Evolutionary conservation across 345 rosid species (phyloP).

Genomic region (Gossypium bickii): DNA sequence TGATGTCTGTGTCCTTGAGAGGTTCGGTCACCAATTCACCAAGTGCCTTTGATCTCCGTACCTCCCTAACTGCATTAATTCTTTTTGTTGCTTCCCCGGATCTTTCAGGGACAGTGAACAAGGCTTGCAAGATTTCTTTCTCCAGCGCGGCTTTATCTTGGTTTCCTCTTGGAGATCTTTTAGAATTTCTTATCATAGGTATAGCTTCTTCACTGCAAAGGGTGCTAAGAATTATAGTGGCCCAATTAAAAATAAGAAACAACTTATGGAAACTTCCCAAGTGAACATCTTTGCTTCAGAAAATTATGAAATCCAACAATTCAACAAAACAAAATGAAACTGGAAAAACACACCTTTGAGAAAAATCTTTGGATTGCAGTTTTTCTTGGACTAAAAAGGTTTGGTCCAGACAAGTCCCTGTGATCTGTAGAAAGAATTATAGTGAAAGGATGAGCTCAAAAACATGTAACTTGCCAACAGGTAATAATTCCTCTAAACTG

Average conservation of each 20-base stretch:
- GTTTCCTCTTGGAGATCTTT: slow-evolving; percentile 12
- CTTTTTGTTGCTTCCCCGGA: slow-evolving; percentile 28
- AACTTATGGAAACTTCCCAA: not conserved
- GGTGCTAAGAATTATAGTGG: not conserved
- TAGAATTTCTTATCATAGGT: not conserved
- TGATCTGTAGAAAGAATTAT: slow-evolving; percentile 18
- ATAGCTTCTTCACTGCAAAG: slow-evolving; percentile 34
- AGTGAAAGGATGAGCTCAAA: slow-evolving; percentile 14
- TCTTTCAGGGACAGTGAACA: slow-evolving; percentile 38
- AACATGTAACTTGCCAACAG: not conserved
- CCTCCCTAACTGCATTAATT: slow-evolving; percentile 20
- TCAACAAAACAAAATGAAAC: not conserved
- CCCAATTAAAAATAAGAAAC: not conserved
- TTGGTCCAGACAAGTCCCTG: slow-evolving; percentile 23
- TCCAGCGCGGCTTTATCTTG: slow-evolving; percentile 29
- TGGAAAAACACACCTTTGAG: slow-evolving; percentile 29
- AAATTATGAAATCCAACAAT: not conserved
- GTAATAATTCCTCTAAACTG: not conserved
- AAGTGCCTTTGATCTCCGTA: slow-evolving; percentile 29
- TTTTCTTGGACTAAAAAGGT: slow-evolving; percentile 10
- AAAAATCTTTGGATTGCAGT: slow-evolving; percentile 23
- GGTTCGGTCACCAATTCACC: slow-evolving; percentile 30
- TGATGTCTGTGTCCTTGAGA: slow-evolving; percentile 30
- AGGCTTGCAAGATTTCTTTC: slow-evolving; percentile 45
- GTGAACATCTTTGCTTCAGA: not conserved